Conservation (phyloP, 352 stramenopile genomes). For the Blastocystis sp. region DNA sequence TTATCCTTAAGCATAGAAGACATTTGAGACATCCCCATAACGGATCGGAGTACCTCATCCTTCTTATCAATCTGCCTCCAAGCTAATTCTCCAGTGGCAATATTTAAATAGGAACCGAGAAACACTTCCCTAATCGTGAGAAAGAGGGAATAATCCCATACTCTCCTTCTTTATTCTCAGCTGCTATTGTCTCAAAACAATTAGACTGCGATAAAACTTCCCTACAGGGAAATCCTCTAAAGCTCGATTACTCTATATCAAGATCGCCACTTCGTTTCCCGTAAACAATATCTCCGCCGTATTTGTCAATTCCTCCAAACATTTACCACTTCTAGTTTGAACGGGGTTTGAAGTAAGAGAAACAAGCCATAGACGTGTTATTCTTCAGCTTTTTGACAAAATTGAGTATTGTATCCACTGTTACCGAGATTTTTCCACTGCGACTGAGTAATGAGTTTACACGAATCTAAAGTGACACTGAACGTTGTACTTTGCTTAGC, state of each 20-base stretch:
- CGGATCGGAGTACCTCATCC: not conserved
- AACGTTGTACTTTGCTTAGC: too few species aligned
- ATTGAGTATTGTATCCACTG: too few species aligned
- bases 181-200: constrained; percentile 50
- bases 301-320: constrained; percentile 60
- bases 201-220: constrained; percentile 48
- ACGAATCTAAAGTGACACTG: too few species aligned
- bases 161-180: constrained; percentile 24
- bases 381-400: too few species aligned
- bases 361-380: too few species aligned
- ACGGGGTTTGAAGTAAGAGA: not conserved
- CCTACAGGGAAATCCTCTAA: not conserved
- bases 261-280: constrained; percentile 2
- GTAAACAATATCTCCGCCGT: constrained; percentile 33
- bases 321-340: not conserved
- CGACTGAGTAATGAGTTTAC: too few species aligned
- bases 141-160: not conserved
- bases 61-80: not conserved
- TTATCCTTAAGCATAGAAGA: constrained; percentile 68
- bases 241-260: not conserved
- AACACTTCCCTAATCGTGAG: constrained; percentile 31
- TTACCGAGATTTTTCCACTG: too few species aligned
- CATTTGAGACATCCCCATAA: constrained; percentile 63
- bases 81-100: constrained; percentile 1
- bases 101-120: not conserved